Evolutionary conservation across 208 protist genomes (phyloP), one percentile per base, ranked within the genome.

Genomic region (Plasmodiophora brassicae): DNA sequence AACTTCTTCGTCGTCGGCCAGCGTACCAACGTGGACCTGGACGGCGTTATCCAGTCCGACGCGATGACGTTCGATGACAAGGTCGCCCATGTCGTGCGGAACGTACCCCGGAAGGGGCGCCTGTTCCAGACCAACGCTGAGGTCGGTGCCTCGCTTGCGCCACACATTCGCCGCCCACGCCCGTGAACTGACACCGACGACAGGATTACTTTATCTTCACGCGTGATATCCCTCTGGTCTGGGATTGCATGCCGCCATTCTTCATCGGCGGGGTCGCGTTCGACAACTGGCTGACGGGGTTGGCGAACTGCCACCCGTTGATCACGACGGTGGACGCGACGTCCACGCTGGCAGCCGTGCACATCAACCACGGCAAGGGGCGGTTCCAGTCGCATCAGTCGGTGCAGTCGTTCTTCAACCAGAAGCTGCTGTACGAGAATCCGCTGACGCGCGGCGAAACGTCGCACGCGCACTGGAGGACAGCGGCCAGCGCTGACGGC

Each of bases 181-280:
- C 5, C 20, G 20, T 38, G 5, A 78, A 44, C n/a, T 5, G 5
- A 36, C n/a, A 5, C 5, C 41, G 32, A 14, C 14, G n/a, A 78
- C 65, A 78, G 65, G 65, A 78, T 78, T 78, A 78, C 41, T 78
- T 78, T 38, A 78, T 78, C 32, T 78, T 78, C n/a, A 78, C 65
- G n/a, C 5, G 65, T 44, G n/a, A 78, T 78, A 5, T 78, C n/a
- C 14, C 5, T 36, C 10, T 78, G 14, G n/a, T 44, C n/a, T 78
- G 65, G 65, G n/a, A 78, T 32, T 8, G 41, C 14, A 78, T 78
- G 32, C 65, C 65, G 10, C 65, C 65, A 32, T 78, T 78, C 41
- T 78, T 78, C n/a, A 78, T 78, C 5, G 65, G 65, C n/a, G 65
- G 65, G 20, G 65, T 78, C 5, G 10, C 20, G 20, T 78, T 78